These are phyloP conservation scores for Albifimbria verrucaria DNA, from an alignment of 2,329 filamentous ascomycete species.

Conservation along the genomic window DNA sequence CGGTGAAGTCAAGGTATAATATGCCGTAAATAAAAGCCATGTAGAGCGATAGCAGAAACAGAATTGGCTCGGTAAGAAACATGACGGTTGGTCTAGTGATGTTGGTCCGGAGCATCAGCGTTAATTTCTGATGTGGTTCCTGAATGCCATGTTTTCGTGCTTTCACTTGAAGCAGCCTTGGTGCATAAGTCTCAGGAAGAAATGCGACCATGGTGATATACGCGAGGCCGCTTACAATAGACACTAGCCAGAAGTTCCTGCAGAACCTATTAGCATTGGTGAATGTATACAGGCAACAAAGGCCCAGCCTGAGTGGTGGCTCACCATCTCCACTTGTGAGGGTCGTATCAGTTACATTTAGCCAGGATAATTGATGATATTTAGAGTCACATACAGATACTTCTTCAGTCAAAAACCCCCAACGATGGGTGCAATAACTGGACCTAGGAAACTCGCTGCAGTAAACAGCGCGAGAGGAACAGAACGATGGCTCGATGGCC, in stretches of 20 bases:
- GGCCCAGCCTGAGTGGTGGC: not conserved
- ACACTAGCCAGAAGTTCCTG: constrained; percentile 56
- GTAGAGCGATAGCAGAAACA: constrained; percentile 56
- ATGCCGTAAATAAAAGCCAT: constrained; percentile 50
- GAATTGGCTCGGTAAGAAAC: constrained; percentile 60
- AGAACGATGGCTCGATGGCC: constrained; percentile 44
- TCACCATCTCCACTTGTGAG: not conserved
- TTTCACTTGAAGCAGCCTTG: constrained; percentile 42
- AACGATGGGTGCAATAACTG: constrained; percentile 52
- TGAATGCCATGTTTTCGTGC: constrained; percentile 44
- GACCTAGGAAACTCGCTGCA: constrained; percentile 56
- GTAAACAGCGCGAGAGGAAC: constrained; percentile 53
- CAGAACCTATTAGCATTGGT: constrained; percentile 63
- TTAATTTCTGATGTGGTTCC: constrained; percentile 47
- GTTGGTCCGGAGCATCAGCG: not conserved
- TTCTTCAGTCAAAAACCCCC: constrained; percentile 54
- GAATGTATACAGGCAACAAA: constrained; percentile 23
- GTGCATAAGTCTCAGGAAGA: constrained; percentile 52
- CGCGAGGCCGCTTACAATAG: constrained; percentile 50
- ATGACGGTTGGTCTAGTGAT: constrained; percentile 55
- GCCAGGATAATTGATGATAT: not conserved
- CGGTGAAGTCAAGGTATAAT: constrained; percentile 45
- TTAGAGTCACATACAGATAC: not conserved
- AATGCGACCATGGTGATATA: constrained; percentile 45
- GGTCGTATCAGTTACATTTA: not conserved